A percentile compares a stretch with the other conserved stretches of the same genome.
Conservation (phyloP, 495 filamentous ascomycete genomes). For the Xylaria telfairii region DNA sequence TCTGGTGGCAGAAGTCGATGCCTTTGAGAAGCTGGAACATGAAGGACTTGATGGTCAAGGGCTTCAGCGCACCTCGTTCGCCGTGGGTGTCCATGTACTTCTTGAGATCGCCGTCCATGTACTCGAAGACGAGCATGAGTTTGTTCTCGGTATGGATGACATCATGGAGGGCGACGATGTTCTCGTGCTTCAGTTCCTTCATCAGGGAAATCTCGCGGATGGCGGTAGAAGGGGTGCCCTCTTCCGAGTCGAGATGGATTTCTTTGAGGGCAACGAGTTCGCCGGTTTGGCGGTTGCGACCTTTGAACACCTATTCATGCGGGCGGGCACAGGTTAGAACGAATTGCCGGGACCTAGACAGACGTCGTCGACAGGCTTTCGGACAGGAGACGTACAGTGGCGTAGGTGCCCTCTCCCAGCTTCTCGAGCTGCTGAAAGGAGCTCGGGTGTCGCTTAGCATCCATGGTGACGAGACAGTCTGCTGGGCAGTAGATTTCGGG, state of each 20-base stretch:
- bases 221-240: constrained; percentile 96
- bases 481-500: constrained; percentile 25
- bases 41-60: constrained; percentile 91
- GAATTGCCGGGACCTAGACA: neutral
- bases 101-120: constrained; percentile 98
- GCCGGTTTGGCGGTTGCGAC: constrained; percentile 92
- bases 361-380: neutral
- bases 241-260: constrained; percentile 98
- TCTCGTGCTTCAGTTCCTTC: constrained; percentile 98
- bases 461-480: constrained; percentile 61
- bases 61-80: constrained; percentile 82
- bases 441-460: constrained; percentile 86
- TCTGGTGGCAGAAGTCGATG: constrained; percentile 96
- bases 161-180: constrained; percentile 96
- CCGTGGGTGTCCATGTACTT: constrained; percentile 96
- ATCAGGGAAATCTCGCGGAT: constrained; percentile 98
- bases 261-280: constrained; percentile 98
- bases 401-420: constrained; percentile 98
- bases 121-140: constrained; percentile 98
- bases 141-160: constrained; percentile 99
- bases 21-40: constrained; percentile 95
- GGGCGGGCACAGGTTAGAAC: constrained; percentile 22
- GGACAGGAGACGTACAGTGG: constrained; percentile 71
- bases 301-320: constrained; percentile 86
- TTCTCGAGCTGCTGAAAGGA: constrained; percentile 99